Evolutionary conservation across 1,284 basidiomycete genomes (phyloP), one percentile per base, ranked within the genome.

Genomic region (Cryptococcus sp.): DNA sequence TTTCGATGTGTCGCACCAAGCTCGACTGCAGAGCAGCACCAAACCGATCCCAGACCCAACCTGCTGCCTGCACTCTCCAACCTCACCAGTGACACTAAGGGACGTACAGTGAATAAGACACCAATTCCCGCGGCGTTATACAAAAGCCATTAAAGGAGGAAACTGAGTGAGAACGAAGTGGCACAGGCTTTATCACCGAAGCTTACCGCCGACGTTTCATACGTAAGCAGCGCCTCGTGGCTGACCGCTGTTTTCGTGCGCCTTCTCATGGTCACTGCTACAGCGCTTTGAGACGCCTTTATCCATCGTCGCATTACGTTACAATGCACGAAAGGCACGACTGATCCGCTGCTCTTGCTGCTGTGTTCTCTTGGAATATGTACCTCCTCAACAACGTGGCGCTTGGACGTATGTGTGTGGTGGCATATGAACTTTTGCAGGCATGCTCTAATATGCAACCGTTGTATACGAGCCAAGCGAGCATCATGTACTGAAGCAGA

Each of bases 111-210:
- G 42, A 19, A 45, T 45, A 45, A 45, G 8, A 17, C n/a, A 45
- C 3, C 42, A 47, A 27, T 22, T 47, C 7, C 22, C 16, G 22
- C 46, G 46, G 46, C 15, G 22, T 20, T 47, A 47, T n/a, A 25
- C 1, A 16, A 47, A 25, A 16, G 22, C 11, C 3, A 16, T 20
- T 13, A 10, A 17, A 7, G 17, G 50, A 57, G 40, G 27, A 42
- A 39, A 44, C 39, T 23, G 7, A n/a, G 25, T 11, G 16, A 25
- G 5, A 27, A 52, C 27, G 27, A 8, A 39, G 45, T 52, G 44
- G 55, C 45, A 38, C 5, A 31, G 0, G n/a, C 22, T 39, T 59
- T 59, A 59, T 46, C 17, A 35, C 57, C 57, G 57, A 59, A 41
- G 17, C 44, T 59, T 59, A 59, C 51, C 40, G 31, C 57, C 57